phyloP scores from a whole-genome alignment of 768 basidiomycete genomes.

The Amanita pseudoporphyria region DNA sequence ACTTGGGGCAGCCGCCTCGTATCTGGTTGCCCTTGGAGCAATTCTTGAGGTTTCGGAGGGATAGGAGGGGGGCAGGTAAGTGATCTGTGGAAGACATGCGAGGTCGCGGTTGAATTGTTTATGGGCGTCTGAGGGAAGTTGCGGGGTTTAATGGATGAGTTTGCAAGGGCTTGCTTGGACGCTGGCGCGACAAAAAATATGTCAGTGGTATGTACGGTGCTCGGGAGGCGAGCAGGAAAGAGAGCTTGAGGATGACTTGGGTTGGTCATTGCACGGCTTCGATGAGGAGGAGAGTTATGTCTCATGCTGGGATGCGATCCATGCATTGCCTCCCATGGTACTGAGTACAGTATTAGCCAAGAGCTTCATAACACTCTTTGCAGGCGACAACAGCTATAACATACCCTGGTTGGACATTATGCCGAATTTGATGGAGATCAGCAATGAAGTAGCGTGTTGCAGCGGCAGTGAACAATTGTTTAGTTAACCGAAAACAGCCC shows the following conservation, averaged over 20 bases:
- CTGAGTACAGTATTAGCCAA: conserved; percentile 8
- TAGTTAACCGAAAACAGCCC: conserved; percentile 4
- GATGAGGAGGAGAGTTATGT: not conserved
- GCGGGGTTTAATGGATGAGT: not conserved
- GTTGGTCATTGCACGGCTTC: conserved; percentile 2
- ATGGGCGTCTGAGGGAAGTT: not conserved
- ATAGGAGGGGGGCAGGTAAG: conserved; percentile 24
- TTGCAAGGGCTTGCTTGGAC: not conserved
- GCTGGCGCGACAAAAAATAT: conserved; percentile 18
- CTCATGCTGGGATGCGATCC: not conserved
- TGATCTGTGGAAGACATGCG: conserved; percentile 9
- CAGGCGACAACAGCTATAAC: not conserved
- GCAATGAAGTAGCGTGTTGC: not conserved
- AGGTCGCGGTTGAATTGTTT: not conserved
- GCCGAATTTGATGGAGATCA: not conserved
- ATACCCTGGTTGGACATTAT: conserved; percentile 4
- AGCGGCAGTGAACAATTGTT: not conserved
- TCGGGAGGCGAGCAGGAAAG: conserved; percentile 20
- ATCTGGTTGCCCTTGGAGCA: not conserved
- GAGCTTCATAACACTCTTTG: not conserved
- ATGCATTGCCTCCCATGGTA: conserved; percentile 4
- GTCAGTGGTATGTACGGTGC: conserved; percentile 23
- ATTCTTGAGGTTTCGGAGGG: conserved; percentile 28
- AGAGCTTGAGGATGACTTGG: conserved; percentile 16
- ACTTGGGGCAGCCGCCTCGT: not conserved